These are phyloP conservation scores for Botrytis elliptica DNA, from an alignment of 2,329 filamentous ascomycete species.

Conservation along the genomic window DNA sequence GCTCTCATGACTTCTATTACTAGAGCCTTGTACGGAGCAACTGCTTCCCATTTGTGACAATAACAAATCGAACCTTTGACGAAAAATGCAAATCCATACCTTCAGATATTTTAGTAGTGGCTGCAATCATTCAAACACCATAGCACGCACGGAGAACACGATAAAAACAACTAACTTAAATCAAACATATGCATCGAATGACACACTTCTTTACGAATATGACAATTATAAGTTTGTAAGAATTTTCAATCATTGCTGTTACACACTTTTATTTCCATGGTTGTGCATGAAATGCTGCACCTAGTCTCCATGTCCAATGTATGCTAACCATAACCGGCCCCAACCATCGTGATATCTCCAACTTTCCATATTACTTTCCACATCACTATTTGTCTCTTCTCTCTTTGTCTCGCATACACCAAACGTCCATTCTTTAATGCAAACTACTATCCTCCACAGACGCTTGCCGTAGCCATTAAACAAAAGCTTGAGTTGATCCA, in stretches of 20 bases:
- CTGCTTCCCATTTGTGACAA: background rate
- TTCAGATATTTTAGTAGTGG: background rate
- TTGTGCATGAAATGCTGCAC: background rate
- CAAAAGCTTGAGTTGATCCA: background rate
- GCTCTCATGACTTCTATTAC: background rate
- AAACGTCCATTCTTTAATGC: background rate
- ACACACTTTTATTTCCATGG: background rate
- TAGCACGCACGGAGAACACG: background rate
- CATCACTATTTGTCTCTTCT: background rate
- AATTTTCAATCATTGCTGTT: background rate
- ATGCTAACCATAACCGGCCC: background rate
- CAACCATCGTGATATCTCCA: background rate
- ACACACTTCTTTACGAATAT: background rate
- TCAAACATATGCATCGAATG: background rate
- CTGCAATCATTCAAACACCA: background rate
- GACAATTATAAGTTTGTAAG: background rate
- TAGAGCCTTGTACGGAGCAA: background rate
- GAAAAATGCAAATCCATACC: background rate
- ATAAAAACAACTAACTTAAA: too few relatives aligned
- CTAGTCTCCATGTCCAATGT: background rate
- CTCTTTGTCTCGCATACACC: background rate
- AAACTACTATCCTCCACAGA: background rate
- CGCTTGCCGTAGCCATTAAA: constrained; percentile 7
- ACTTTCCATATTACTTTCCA: background rate
- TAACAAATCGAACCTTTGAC: background rate